phyloP scores from a whole-genome alignment of 495 filamentous ascomycete genomes.

The Neurospora sp. region DNA sequence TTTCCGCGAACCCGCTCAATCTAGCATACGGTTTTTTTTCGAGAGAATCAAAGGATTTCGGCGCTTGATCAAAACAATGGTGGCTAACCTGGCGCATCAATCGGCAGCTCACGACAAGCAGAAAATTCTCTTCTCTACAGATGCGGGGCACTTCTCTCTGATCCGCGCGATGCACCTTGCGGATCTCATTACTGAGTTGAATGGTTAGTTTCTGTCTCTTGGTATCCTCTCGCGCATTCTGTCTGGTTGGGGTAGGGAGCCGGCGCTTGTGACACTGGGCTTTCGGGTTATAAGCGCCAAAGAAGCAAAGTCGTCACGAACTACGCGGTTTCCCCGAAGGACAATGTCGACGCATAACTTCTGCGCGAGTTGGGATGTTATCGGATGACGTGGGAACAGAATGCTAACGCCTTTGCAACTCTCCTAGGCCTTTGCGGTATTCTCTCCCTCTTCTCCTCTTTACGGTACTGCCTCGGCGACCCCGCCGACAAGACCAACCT shows the following conservation, averaged over 20 bases:
- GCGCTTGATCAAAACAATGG: background rate
- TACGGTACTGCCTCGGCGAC: slow-evolving; percentile 84
- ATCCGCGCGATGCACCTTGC: slow-evolving; percentile 82
- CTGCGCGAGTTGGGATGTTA: background rate
- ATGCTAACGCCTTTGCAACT: background rate
- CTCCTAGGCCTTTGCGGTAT: slow-evolving; percentile 66
- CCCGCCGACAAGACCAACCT: slow-evolving; percentile 54
- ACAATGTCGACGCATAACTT: background rate
- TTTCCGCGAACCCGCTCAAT: background rate
- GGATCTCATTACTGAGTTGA: slow-evolving; percentile 90
- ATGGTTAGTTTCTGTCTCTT: slow-evolving; percentile 47
- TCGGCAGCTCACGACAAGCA: slow-evolving; percentile 68
- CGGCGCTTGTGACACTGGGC: background rate
- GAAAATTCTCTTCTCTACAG: slow-evolving; percentile 65
- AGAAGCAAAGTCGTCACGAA: background rate
- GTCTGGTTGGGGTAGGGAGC: background rate
- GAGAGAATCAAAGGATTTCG: background rate
- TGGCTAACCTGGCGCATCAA: background rate
- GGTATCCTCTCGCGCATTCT: background rate
- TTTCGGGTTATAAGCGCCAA: background rate
- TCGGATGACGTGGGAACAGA: background rate
- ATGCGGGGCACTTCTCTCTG: slow-evolving; percentile 61
- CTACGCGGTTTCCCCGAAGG: background rate
- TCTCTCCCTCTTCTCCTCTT: slow-evolving; percentile 90
- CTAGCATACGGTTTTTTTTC: background rate